Evolutionary conservation across 805 yeast genomes (phyloP).

Genomic region (Yamadazyma phyllophila): DNA sequence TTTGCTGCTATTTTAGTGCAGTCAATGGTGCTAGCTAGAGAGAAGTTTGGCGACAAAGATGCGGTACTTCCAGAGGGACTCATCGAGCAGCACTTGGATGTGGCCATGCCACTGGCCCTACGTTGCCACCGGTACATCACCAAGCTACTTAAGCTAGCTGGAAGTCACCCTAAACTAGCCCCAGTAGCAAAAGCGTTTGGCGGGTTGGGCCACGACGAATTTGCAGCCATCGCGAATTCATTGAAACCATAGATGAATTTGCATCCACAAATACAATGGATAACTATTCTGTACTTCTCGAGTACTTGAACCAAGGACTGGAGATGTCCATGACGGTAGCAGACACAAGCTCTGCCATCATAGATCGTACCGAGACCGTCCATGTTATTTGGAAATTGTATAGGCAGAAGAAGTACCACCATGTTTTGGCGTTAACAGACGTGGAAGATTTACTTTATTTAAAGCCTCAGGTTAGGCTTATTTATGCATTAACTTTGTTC

Average conservation of each 20-base stretch:
- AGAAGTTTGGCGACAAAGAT: not conserved
- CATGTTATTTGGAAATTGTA: conserved; percentile 6
- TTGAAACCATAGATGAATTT: not conserved
- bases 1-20: conserved; percentile 30
- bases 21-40: conserved; percentile 10
- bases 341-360: not conserved
- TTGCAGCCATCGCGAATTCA: conserved; percentile 5
- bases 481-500: conserved; percentile 20
- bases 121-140: not conserved
- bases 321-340: not conserved
- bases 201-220: conserved; percentile 1
- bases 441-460: conserved; percentile 5
- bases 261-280: conserved; percentile 5
- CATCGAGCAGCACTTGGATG: not conserved
- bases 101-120: not conserved
- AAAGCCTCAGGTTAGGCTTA: conserved; percentile 14
- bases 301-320: conserved; percentile 3
- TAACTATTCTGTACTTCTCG: conserved; percentile 4
- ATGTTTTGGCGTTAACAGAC: conserved; percentile 16
- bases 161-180: not conserved
- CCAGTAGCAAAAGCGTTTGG: not conserved
- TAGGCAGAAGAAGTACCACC: conserved; percentile 15
- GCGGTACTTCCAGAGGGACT: not conserved
- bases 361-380: not conserved
- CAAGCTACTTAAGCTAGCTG: not conserved